Evolutionary conservation across 139 green algal genomes (phyloP).

Genomic region (Klebsormidium nitens): DNA sequence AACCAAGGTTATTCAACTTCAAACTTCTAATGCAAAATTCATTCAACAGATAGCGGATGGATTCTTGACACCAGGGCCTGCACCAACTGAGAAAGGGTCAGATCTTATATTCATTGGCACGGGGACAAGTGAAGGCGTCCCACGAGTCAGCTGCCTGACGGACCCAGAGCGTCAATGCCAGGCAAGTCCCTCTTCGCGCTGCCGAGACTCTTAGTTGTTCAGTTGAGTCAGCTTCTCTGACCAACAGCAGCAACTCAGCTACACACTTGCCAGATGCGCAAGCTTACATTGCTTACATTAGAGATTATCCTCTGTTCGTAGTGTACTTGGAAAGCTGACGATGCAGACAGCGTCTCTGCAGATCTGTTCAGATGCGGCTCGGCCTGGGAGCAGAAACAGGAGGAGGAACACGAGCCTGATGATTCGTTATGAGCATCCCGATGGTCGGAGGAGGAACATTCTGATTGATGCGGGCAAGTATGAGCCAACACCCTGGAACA

Average conservation of each 20-base stretch:
- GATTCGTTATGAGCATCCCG: conserved; percentile 11
- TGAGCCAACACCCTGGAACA: too few species aligned
- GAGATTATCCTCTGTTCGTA: too few species aligned
- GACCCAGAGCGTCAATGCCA: conserved; percentile 9
- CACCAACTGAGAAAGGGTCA: background rate
- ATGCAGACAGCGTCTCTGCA: background rate
- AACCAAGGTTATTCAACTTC: too few species aligned
- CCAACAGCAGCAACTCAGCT: too few species aligned
- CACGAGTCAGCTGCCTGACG: conserved; percentile 37
- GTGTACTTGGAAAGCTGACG: background rate
- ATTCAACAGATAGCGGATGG: too few species aligned
- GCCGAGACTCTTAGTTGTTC: too few species aligned
- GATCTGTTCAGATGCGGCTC: conserved; percentile 23
- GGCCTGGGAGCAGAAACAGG: conserved; percentile 28
- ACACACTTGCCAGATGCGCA: too few species aligned
- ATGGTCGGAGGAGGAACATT: conserved; percentile 20
- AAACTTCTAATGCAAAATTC: too few species aligned
- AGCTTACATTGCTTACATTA: too few species aligned
- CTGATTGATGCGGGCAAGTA: conserved; percentile 40
- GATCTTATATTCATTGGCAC: conserved; percentile 36
- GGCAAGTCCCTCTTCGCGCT: too few species aligned
- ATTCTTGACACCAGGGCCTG: too few species aligned
- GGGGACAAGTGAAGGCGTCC: conserved; percentile 36
- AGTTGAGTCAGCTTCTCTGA: too few species aligned
- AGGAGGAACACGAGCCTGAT: conserved; percentile 33